Conservation (phyloP, 2,329 filamentous ascomycete genomes). For the Fusarium vanettenii region DNA sequence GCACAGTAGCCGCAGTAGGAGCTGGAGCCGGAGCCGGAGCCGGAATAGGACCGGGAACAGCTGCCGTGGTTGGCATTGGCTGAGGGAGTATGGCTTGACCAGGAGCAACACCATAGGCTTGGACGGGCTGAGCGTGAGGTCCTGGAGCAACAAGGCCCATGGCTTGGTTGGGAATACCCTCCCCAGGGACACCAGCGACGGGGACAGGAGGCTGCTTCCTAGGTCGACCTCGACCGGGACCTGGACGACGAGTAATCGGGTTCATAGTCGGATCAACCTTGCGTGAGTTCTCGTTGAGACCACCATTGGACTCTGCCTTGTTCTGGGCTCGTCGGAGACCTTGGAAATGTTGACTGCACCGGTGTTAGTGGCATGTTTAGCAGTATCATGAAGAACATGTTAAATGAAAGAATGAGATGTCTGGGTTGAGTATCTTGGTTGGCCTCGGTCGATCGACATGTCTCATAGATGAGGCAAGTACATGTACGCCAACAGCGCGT, state of each 20-base stretch:
- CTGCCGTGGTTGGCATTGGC: background rate
- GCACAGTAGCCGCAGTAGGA: background rate
- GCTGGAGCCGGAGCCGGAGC: slow-evolving; percentile 1
- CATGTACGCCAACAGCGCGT: slow-evolving; percentile 13
- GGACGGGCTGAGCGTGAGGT: slow-evolving; percentile 5
- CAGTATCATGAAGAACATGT: background rate
- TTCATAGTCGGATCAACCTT: slow-evolving; percentile 64
- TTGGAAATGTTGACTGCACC: slow-evolving; percentile 68
- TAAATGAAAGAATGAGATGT: background rate
- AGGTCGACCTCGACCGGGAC: slow-evolving; percentile 66
- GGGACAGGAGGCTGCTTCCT: slow-evolving; percentile 55
- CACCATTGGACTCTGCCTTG: slow-evolving; percentile 59
- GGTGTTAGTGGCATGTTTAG: slow-evolving; percentile 23
- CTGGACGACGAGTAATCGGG: slow-evolving; percentile 70
- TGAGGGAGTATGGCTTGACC: slow-evolving; percentile 12
- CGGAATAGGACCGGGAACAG: background rate
- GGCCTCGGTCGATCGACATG: background rate
- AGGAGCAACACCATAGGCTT: background rate
- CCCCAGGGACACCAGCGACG: slow-evolving; percentile 14
- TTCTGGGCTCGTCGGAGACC: slow-evolving; percentile 67
- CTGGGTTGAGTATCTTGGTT: background rate
- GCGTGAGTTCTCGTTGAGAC: slow-evolving; percentile 48
- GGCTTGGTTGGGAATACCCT: slow-evolving; percentile 15
- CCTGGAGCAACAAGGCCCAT: slow-evolving; percentile 10
- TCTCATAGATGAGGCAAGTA: slow-evolving; percentile 5